phyloP scores from a whole-genome alignment of 805 yeast species.

The Maudiozyma bulderi region DNA sequence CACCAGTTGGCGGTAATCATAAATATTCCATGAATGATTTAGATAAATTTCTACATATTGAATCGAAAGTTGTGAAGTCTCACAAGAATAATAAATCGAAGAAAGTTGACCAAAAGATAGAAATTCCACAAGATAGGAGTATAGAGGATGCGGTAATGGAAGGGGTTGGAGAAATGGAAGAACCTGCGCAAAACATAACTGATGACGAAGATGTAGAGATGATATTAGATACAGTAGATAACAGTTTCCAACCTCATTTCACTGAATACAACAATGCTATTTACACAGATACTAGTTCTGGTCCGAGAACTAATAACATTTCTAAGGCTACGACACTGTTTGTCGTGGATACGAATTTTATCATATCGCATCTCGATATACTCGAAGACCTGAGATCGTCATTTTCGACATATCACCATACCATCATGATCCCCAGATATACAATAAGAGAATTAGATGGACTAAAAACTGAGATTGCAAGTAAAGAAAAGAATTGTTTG shows the following conservation, averaged over 20 bases:
- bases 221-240: neutral
- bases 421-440: conserved; percentile 57
- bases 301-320: no score
- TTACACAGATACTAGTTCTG: neutral
- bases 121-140: neutral
- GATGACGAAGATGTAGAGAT: neutral
- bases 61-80: neutral
- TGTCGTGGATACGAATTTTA: conserved; percentile 77
- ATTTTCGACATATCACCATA: conserved; percentile 35
- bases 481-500: conserved; percentile 5
- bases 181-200: no score
- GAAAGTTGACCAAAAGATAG: neutral
- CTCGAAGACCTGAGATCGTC: conserved; percentile 42
- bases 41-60: neutral
- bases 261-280: no score
- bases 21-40: neutral
- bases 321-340: conserved; percentile 30
- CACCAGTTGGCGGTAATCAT: neutral
- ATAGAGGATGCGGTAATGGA: no score
- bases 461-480: conserved; percentile 44
- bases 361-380: conserved; percentile 55
- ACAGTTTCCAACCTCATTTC: neutral
- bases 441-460: conserved; percentile 80
- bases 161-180: no score
- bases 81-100: no score